A percentile compares a stretch with the other conserved stretches of the same genome.
Conservation (phyloP, 2,329 filamentous ascomycete genomes). For the Colletotrichum caudatum region DNA sequence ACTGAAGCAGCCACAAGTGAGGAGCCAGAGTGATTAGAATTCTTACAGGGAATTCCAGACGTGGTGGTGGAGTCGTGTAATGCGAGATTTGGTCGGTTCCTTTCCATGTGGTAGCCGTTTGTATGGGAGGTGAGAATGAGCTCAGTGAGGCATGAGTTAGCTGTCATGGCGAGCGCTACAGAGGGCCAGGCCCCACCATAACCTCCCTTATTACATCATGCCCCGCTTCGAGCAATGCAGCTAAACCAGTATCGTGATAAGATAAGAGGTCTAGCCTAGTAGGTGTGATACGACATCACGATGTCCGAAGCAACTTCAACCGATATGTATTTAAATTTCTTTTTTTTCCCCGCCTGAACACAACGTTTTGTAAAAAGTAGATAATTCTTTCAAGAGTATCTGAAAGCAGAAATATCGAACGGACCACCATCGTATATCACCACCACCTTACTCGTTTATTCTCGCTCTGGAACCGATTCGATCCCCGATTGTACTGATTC, state of each 20-base stretch:
- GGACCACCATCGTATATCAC: too few relatives aligned
- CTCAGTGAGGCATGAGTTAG: constrained; percentile 19
- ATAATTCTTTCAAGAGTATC: constrained; percentile 4
- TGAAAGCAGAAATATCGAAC: neutral
- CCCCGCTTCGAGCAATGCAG: constrained; percentile 35
- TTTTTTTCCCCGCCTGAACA: neutral
- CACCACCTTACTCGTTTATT: constrained; percentile 1
- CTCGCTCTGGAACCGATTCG: constrained; percentile 10
- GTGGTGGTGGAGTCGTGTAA: neutral
- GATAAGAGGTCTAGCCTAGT: constrained; percentile 10
- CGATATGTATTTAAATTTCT: too few relatives aligned
- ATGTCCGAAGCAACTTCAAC: neutral
- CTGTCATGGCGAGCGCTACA: constrained; percentile 25
- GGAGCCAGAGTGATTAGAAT: too few relatives aligned
- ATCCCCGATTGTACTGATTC: constrained; percentile 24
- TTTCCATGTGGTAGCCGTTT: neutral
- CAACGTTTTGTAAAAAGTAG: rapidly evolving
- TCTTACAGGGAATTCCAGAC: neutral
- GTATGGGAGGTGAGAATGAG: constrained; percentile 11
- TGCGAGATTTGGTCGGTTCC: constrained; percentile 2
- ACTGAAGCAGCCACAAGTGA: neutral
- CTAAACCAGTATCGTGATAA: constrained; percentile 22
- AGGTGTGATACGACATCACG: neutral
- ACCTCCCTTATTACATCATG: constrained; percentile 42
- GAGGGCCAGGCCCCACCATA: constrained; percentile 25